Evolutionary conservation across 352 stramenopile species (phyloP), one percentile per base, ranked within the genome.

Genomic region (Phytophthora citrophthora): DNA sequence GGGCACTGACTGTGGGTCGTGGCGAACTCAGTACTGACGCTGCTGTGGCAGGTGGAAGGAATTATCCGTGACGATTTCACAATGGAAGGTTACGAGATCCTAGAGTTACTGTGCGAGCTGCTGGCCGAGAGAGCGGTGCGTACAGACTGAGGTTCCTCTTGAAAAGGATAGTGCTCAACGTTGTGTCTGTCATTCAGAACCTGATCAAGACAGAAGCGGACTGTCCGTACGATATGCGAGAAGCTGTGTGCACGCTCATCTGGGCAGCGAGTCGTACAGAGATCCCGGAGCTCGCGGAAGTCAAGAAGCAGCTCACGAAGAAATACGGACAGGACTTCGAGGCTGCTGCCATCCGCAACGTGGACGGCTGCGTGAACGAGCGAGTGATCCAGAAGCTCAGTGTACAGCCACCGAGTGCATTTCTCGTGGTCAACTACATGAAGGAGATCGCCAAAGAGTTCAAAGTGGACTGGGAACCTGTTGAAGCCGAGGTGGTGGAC

Each of bases 51-150:
- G 87, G 87, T 96, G 32, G 88, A 96, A 76, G 86, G 88, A 9
- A 93, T 99, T 23, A 98, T 99, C 68, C 88, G 94, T 11, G 94
- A 98, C 43, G 96, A 99, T 68, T 97, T 98, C 63, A 96, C 93
- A 11, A 89, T 98, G 27, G 95, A 99, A 76, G 96, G 94, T 5
- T 98, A 98, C 70, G 95, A 98, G 68, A 97, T 98, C 64, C 70
- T 99, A 26, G 87, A 95, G 63, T 74, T 99, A 12, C 73, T 97
- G 45, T 99, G 95, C 64, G 94, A 98, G 54, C 70, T 99, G 3
- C 55, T 99, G 12, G 83, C 82, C 15, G 95, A 99, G 72, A 86
- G 96, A 49, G 92, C 95, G 61, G 85, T 93, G 56, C 47, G 80
- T 76, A 34, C 29, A 34, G 29, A 34, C 50, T 20, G 18, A 43